Conservation (phyloP, 1,284 basidiomycete genomes). For the Taiwanofungus camphoratus region DNA sequence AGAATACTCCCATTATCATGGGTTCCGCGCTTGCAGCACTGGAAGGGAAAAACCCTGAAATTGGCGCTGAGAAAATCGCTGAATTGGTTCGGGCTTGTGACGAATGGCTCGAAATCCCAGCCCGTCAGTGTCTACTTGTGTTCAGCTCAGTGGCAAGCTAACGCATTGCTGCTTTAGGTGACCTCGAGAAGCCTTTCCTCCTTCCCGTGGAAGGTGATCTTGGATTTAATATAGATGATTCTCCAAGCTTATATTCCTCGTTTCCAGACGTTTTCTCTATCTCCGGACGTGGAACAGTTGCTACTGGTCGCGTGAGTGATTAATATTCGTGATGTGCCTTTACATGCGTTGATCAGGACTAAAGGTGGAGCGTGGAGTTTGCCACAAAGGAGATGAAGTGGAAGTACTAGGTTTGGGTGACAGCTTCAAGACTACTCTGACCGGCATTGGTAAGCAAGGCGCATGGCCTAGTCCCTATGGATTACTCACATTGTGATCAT, state of each 20-base stretch:
- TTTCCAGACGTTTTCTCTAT: slow-evolving; percentile 94
- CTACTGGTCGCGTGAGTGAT: slow-evolving; percentile 76
- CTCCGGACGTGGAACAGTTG: slow-evolving; percentile 97
- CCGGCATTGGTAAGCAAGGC: slow-evolving; percentile 76
- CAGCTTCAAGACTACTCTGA: slow-evolving; percentile 88
- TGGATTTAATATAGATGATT: not conserved
- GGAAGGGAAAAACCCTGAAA: slow-evolving; percentile 77
- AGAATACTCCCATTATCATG: slow-evolving; percentile 95
- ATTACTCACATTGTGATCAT: not conserved
- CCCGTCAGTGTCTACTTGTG: slow-evolving; percentile 51
- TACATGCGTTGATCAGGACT: not conserved
- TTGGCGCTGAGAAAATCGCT: slow-evolving; percentile 79
- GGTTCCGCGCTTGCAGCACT: slow-evolving; percentile 95
- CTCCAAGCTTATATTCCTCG: slow-evolving; percentile 1
- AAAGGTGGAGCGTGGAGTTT: slow-evolving; percentile 90
- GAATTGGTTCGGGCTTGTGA: slow-evolving; percentile 90
- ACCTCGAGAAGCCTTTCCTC: slow-evolving; percentile 97
- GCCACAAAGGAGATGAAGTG: slow-evolving; percentile 90
- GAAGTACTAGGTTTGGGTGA: slow-evolving; percentile 90
- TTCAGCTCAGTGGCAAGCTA: not conserved
- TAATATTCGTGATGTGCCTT: not conserved
- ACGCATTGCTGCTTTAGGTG: slow-evolving; percentile 44
- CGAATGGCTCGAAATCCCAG: slow-evolving; percentile 91
- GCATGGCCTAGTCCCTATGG: not conserved
- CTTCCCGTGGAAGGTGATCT: slow-evolving; percentile 82